Base-by-base conservation (phyloP, 257 asterid genomes). In the Gentiana dahurica region DNA sequence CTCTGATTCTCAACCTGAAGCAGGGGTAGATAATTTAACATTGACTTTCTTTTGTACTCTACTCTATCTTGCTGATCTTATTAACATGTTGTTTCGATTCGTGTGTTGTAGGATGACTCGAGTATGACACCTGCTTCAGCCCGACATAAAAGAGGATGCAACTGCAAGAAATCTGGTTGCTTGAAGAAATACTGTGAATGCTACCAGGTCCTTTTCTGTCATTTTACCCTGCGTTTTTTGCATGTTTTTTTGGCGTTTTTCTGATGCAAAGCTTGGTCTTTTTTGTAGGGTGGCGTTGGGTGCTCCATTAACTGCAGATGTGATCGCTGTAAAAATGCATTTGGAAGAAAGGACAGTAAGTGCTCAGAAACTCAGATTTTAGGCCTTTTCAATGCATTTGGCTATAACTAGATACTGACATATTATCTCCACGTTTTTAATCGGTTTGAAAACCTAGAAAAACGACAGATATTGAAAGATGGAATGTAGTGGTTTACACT, bases 131-230 rank as follows among this genome's bases (percentile, higher is more conserved):
- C 98, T 47, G 96, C 95, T 70, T 91, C 98, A 52, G 97, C 98
- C 52, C 89, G 98, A 52, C 98, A 91, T 67, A 91, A 91, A 69
- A 65, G 98, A 77, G 98, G 98, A 69, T 91, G 98, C 82, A 91
- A 91, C 82, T 91, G 98, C 89, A 91, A 87, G 54, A 91, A 91
- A 65, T 91, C 98, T 0, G 93, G 92, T 24, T 91, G 98, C 79
- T 77, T 91, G 59, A 91, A 91, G 82, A 91, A 85, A 72, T 91
- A 91, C 67, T 91, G 98, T 13, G 98, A 91, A 83, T 91, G 98
- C 84, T 91, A 81, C 83, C 98, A 91, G 98, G 96, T 91, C 59
- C 6, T 41, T 49, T 66, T 60, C 62, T 56, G 55, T 32, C 60
- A 51, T 46, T 55, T 64, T 24, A 35, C 34, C 38, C 39, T 36